Percentiles rank a stretch among this genome's conserved stretches.
Evolutionary conservation across 176 grass and related monocot species (phyloP).

Genomic region (Poa pratensis): DNA sequence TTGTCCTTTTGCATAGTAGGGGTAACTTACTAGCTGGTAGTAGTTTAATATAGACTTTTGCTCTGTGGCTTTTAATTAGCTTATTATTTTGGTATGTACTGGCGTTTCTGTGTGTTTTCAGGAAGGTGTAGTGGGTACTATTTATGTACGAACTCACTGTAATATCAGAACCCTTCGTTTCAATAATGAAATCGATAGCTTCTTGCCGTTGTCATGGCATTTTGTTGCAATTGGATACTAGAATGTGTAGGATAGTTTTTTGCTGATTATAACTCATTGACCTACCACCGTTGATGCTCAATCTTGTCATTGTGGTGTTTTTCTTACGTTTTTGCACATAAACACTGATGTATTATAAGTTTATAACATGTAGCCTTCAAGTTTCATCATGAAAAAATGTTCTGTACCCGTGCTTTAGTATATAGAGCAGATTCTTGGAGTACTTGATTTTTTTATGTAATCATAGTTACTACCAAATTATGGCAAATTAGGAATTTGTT

Average conservation of each 20-base stretch:
- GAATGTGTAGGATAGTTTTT: neutral
- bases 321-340: neutral
- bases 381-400: neutral
- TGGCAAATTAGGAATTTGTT: neutral
- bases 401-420: neutral
- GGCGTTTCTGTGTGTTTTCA: neutral
- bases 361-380: neutral
- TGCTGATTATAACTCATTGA: neutral
- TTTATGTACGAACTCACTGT: neutral
- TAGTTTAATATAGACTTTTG: neutral
- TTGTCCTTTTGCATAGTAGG: neutral
- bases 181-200: constrained; percentile 1
- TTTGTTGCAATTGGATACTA: constrained; percentile 2
- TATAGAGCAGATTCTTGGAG: constrained; percentile 27
- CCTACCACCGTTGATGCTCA: neutral
- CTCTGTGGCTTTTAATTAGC: constrained; percentile 9
- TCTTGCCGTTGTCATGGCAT: neutral
- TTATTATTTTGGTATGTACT: neutral
- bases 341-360: neutral
- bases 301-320: neutral
- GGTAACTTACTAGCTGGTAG: constrained; percentile 1
- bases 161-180: neutral
- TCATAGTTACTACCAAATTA: neutral
- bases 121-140: neutral
- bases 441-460: neutral